Evolutionary conservation across 148 eudicot species (phyloP), one percentile per base, ranked within the genome.

Genomic region (Rhododendron kiyosumense): DNA sequence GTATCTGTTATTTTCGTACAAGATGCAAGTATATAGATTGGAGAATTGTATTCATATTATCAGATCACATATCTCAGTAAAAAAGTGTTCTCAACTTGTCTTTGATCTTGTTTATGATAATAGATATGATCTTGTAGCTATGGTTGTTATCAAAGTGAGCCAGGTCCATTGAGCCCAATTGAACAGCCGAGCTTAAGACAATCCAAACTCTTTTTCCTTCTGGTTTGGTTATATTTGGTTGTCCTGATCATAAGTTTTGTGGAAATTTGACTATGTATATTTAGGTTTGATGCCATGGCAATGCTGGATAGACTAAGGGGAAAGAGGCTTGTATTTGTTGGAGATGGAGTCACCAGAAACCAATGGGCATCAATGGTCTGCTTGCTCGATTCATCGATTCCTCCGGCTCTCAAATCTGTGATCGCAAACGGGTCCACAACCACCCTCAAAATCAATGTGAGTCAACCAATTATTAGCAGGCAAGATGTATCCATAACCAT

Each of bases 361-460:
- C 81, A 84, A 52, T 84, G 86, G 81, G 86, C 76, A 22, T 84
- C 86, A 20, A 20, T 84, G 86, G 46, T 75, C 14, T 84, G 86
- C 71, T n/a, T 84, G 67, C 49, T 75, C 1, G 86, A 84, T 20
- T 49, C 86, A 24, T 75, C 81, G 0, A 74, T 52, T 18, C 38
- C 86, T 51, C 69, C 80, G 2, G 32, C 32, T 17, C 49, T 51
- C 86, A 84, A 73, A 63, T 48, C 81, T 10, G 4, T 74, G 49
- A 7, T 1, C 3, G 1, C 45, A 11, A 14, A 34, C 1, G 81
- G 69, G 26, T 12, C 46, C 69, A 20, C 54, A 18, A 51, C 2
- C 26, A 75, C 18, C 81, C 57, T 84, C 51, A 13, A 74, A 28
- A 41, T 38, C 81, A 75, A 30, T 6, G 86, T 84, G 71, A 84